Base-by-base conservation (phyloP, 2,329 filamentous ascomycete genomes). In the Capronia epimyces region DNA sequence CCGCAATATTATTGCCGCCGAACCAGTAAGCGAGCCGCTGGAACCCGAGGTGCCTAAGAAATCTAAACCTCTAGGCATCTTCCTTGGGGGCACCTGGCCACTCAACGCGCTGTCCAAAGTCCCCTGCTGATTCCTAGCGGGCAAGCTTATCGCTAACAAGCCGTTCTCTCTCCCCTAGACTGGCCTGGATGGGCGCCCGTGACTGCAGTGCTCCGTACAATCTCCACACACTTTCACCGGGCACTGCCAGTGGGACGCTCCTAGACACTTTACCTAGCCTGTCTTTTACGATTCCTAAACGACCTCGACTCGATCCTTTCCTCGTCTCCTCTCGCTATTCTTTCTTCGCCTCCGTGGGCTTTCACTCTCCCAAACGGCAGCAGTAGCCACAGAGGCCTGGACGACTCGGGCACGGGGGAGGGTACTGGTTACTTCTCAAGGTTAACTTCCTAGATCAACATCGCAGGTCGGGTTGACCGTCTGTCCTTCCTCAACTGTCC, bases 371-470 rank as follows among this genome's bases (percentile, higher is more conserved):
- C 15, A 20, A 5, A 9, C 34, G 20, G 34, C 34, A 18, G 13
- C 21, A n/a, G 39, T 20, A 43, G 43, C 52, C 47, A 49, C 48
- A 50, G 29, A 32, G 6, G 49, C 47, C 50, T 52, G 47, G 22
- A 43, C 44, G 55, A 37, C 49, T 47, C 16, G 8, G 13, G 15
- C 15, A 34, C 42, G 47, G 49, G 42, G 43, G 46, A 49, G 36
- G 43, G 55, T 55, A 46, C 55, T 57, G 52, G 51, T 31, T 15
- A n/a, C n/a, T 3, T 20, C 24, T 42, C 39, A 15, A 24, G 25
- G 7, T 36, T 36, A 4, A 6, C 20, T 16, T 15, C 16, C 29
- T 32, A 12, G 29, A 10, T 3, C 7, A 32, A n/a, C 12, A 32
- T 32, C 24, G 24, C 24, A 27, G 24, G 10, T 27, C 10, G 24